Evolutionary conservation across 805 yeast species (phyloP).

Genomic region (Cyberlindnera sargentensis): DNA sequence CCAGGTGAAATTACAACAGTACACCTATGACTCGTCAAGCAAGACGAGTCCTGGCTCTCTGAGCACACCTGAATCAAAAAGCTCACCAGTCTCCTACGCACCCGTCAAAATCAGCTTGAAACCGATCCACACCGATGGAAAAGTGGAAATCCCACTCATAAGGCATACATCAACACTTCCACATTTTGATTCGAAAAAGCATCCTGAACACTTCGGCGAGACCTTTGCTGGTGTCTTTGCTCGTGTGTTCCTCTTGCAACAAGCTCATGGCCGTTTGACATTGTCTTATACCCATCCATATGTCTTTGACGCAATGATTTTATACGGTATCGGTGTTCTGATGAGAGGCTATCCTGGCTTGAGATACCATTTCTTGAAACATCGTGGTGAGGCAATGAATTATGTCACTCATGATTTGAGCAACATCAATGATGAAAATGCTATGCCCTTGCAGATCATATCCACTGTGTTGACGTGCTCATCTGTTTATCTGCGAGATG

Average conservation of each 20-base stretch:
- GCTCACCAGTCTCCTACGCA: neutral
- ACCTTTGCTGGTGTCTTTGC: conserved; percentile 10
- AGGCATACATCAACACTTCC: conserved; percentile 10
- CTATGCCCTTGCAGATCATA: conserved; percentile 4
- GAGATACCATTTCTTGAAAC: conserved; percentile 5
- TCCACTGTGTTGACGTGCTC: conserved; percentile 7
- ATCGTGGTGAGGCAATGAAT: conserved; percentile 14
- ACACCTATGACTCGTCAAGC: neutral
- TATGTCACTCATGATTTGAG: conserved; percentile 3
- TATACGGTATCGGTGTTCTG: conserved; percentile 13
- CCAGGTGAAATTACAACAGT: neutral
- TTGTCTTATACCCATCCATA: neutral
- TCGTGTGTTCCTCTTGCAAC: conserved; percentile 10
- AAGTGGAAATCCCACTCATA: conserved; percentile 5
- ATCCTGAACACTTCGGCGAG: conserved; percentile 16
- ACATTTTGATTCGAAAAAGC: conserved; percentile 2
- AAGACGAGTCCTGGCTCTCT: neutral
- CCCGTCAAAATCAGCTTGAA: neutral
- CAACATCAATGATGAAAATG: conserved; percentile 13
- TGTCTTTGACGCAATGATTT: conserved; percentile 10
- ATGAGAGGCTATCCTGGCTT: conserved; percentile 3
- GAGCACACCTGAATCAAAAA: neutral
- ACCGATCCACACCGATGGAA: neutral
- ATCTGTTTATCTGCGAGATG: conserved; percentile 6
- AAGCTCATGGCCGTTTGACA: conserved; percentile 1